Evolutionary conservation across 345 rosid genomes (phyloP).

Genomic region (Schrenkiella parvula): DNA sequence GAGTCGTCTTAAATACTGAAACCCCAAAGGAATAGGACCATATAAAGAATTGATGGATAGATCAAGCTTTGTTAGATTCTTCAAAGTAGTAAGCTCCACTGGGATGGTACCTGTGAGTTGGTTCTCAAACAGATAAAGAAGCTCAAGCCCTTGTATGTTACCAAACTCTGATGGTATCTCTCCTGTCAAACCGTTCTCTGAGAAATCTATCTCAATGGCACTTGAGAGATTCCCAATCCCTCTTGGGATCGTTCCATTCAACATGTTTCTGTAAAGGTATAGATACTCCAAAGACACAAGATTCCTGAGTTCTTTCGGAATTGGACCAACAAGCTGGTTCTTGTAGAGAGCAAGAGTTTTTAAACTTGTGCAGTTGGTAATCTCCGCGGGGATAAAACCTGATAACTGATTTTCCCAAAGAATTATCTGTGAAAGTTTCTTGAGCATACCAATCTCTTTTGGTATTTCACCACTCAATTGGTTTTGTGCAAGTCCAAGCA

Average conservation of each 20-base stretch:
- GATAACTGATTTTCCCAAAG: constrained; percentile 78
- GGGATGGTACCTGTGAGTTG: constrained; percentile 65
- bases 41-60: constrained; percentile 71
- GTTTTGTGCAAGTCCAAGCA: constrained; percentile 91
- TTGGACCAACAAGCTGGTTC: constrained; percentile 65
- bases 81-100: constrained; percentile 56
- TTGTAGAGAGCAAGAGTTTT: constrained; percentile 65
- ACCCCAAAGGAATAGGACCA: constrained; percentile 68
- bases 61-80: constrained; percentile 69
- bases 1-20: constrained; percentile 58
- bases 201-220: constrained; percentile 74
- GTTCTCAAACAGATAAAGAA: constrained; percentile 87
- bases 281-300: constrained; percentile 42
- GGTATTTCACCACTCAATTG: constrained; percentile 59
- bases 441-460: constrained; percentile 65
- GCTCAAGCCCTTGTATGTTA: constrained; percentile 47
- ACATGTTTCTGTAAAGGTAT: constrained; percentile 63
- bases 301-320: constrained; percentile 62
- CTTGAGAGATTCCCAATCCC: constrained; percentile 73
- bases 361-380: constrained; percentile 65
- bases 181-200: constrained; percentile 68
- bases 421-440: constrained; percentile 50
- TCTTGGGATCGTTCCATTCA: constrained; percentile 74
- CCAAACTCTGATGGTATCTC: constrained; percentile 69
- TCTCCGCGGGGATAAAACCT: constrained; percentile 64